Evolutionary conservation across 2,329 filamentous ascomycete species (phyloP).

Genomic region (Paraphoma sp.): DNA sequence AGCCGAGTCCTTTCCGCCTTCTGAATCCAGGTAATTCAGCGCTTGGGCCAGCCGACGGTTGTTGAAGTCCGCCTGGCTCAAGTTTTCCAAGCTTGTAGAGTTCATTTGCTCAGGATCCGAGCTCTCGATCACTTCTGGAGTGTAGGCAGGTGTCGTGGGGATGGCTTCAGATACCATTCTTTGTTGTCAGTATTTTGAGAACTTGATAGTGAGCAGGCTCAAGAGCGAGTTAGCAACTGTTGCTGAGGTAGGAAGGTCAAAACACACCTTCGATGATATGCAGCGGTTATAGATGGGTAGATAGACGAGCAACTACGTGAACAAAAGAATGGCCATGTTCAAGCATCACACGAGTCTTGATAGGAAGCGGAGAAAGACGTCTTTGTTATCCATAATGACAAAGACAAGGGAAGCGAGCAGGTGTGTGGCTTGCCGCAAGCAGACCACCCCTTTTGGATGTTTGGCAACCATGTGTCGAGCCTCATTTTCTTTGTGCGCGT

Average conservation of each 20-base stretch:
- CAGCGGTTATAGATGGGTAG: no score
- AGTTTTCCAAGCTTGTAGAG: slow-evolving; percentile 8
- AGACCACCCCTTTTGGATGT: slow-evolving; percentile 15
- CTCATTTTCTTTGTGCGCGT: slow-evolving; percentile 26
- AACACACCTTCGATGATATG: slow-evolving; percentile 4
- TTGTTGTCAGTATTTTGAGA: background rate
- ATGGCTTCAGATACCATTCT: slow-evolving; percentile 7
- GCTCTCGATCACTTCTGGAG: slow-evolving; percentile 8
- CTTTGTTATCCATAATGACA: slow-evolving; percentile 30
- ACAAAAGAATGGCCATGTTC: background rate
- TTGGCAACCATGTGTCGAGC: slow-evolving; percentile 10
- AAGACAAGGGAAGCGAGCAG: slow-evolving; percentile 25
- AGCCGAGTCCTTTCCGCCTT: slow-evolving; percentile 28
- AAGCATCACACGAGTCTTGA: slow-evolving; percentile 6
- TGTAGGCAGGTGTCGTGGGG: background rate
- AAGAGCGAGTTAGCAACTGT: no score
- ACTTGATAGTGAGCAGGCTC: no score
- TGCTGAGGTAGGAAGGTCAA: background rate
- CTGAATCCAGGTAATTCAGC: slow-evolving; percentile 31
- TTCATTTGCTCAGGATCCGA: slow-evolving; percentile 10
- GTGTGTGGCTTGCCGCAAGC: slow-evolving; percentile 23
- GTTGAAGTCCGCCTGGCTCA: slow-evolving; percentile 17
- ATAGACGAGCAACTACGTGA: background rate
- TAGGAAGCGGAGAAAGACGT: background rate
- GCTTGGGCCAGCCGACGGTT: slow-evolving; percentile 34